Conservation (phyloP, 139 green algal genomes). For the Asterochloris sp. region DNA sequence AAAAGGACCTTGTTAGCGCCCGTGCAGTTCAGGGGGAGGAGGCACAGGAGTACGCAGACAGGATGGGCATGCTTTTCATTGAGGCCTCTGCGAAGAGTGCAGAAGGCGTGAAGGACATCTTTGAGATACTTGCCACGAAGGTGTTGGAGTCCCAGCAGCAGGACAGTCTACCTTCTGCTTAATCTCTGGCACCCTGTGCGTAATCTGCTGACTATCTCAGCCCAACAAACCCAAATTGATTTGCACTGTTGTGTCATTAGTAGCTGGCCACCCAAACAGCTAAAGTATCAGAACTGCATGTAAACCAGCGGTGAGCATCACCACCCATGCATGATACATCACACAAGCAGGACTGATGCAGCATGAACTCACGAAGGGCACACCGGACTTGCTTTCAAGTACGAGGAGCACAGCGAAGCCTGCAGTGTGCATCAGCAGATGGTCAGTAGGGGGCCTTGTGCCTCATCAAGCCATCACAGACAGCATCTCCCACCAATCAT, state of each 20-base stretch:
- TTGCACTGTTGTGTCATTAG: too few relatives aligned
- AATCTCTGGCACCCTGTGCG: too few relatives aligned
- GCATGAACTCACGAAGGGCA: slow-evolving; percentile 8
- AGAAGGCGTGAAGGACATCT: slow-evolving; percentile 44
- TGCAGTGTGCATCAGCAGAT: too few relatives aligned
- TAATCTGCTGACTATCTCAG: too few relatives aligned
- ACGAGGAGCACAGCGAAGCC: slow-evolving; percentile 7
- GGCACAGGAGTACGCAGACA: slow-evolving; percentile 58
- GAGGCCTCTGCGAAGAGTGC: slow-evolving; percentile 65
- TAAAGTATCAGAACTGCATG: too few relatives aligned
- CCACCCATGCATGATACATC: too few relatives aligned
- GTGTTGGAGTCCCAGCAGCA: slow-evolving; percentile 2
- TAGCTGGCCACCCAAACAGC: too few relatives aligned
- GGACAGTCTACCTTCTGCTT: too few relatives aligned
- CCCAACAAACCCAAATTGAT: too few relatives aligned
- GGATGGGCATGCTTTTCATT: slow-evolving; percentile 49
- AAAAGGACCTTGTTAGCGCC: slow-evolving; percentile 63
- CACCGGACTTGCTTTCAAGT: slow-evolving; percentile 17
- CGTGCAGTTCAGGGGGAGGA: slow-evolving; percentile 55
- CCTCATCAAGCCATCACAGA: not conserved
- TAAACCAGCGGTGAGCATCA: too few relatives aligned
- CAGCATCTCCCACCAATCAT: slow-evolving; percentile 53
- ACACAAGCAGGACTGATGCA: not conserved
- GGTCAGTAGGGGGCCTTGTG: too few relatives aligned
- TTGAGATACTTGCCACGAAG: slow-evolving; percentile 34